Evolutionary conservation across 305 asterid species (phyloP), one percentile per base, ranked within the genome.

Genomic region (Fraxinus sp.): DNA sequence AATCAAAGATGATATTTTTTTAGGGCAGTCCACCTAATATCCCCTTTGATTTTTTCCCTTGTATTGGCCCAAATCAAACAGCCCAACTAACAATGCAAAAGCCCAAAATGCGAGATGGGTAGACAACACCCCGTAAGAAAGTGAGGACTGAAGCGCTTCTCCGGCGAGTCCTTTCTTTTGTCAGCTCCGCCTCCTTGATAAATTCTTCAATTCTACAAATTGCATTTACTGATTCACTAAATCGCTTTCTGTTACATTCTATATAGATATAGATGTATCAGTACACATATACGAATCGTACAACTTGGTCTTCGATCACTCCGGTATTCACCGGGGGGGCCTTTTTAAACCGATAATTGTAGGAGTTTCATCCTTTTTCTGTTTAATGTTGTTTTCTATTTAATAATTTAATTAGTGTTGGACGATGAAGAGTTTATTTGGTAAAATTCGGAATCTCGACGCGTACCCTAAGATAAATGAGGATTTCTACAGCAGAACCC

Each of bases 401-500:
- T 73, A 28, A 32, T 59, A 55, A 79, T 78, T 82, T 79, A 79
- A 85, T 52, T 79, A 35, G 82, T 75, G 49, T 24, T 59, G 52
- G 70, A 68, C 33, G 57, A 95, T 95, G 99, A 97, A 93, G 85
- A 83, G 86, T 84, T 39, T 94, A 49, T 80, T 94, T 78, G 89
- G 89, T 85, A 95, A 83, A 85, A 62, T 95, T 3, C 91, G 98
- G 87, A 89, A 82, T 84, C 83, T 95, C 86, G 99, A 95, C 82
- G 97, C 95, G 55, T 94, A 94, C 83, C 98, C 98, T 18, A 95
- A 95, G 95, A 90, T 95, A 89, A 95, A 95, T 81, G 97, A 95
- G 87, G 99, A 95, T 93, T 95, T 95, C 91, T 95, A 91, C 88
- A 94, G 98, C 91, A 85, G 99, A 80, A 94, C 99, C 41, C 91